Evolutionary conservation across 805 yeast genomes (phyloP).

Genomic region (Nakazawaea molendinolei): DNA sequence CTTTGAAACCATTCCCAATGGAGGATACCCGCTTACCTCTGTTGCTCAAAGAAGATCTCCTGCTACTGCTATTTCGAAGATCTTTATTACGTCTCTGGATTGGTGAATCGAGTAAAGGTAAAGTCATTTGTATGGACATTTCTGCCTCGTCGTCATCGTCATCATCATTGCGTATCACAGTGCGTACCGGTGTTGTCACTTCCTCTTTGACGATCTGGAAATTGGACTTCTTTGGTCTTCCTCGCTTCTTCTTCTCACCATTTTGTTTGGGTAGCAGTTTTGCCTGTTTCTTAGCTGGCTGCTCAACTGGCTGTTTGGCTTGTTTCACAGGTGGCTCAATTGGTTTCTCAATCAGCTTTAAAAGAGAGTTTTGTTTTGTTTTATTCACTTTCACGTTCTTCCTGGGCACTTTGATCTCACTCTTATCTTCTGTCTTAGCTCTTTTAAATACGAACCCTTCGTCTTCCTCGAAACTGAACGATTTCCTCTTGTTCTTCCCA

Average conservation of each 20-base stretch:
- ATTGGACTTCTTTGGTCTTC: constrained; percentile 1
- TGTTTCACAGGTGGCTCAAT: too few relatives aligned
- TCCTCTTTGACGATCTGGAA: neutral
- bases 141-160: constrained; percentile 2
- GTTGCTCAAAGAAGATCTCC: constrained; percentile 46
- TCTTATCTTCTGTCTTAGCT: constrained; percentile 11
- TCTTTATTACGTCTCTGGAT: constrained; percentile 15
- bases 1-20: constrained; percentile 65
- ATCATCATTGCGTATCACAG: constrained; percentile 1
- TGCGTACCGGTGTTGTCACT: neutral
- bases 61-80: constrained; percentile 17
- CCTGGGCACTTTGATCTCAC: constrained; percentile 3
- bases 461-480: constrained; percentile 21
- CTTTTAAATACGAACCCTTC: constrained; percentile 27
- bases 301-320: neutral
- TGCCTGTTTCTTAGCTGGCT: neutral
- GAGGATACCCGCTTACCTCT: constrained; percentile 72
- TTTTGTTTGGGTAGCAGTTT: neutral
- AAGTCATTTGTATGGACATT: constrained; percentile 17
- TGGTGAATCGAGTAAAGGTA: constrained; percentile 22
- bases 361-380: constrained; percentile 1
- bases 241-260: neutral
- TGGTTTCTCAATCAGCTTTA: too few relatives aligned
- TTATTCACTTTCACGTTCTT: constrained; percentile 3
- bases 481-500: constrained; percentile 8